phyloP scores from a whole-genome alignment of 2,329 filamentous ascomycete species.

The Penicillium paneum region DNA sequence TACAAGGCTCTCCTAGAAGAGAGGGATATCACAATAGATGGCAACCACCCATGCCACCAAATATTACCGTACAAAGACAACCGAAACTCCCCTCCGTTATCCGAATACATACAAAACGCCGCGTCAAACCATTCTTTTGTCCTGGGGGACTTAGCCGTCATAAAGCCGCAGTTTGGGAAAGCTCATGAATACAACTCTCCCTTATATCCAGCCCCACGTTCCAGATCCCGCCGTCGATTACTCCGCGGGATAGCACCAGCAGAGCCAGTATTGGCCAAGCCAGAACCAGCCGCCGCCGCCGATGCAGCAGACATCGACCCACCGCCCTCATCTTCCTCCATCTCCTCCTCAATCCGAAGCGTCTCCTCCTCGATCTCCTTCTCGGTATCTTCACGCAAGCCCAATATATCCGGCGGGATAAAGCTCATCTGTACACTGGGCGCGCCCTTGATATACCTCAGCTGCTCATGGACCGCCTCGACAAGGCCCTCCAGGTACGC shows the following conservation, averaged over 20 bases:
- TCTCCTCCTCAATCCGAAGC: conserved; percentile 37
- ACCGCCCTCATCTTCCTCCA: conserved; percentile 39
- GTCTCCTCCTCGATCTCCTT: conserved; percentile 47
- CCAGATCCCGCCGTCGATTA: conserved; percentile 35
- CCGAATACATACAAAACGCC: conserved; percentile 4
- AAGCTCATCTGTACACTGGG: conserved; percentile 82
- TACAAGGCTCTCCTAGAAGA: conserved; percentile 14
- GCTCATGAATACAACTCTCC: conserved; percentile 38
- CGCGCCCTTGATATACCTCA: conserved; percentile 78
- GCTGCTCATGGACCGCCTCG: conserved; percentile 74
- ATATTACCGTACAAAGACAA: neutral
- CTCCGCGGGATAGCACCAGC: conserved; percentile 20
- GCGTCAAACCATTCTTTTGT: neutral
- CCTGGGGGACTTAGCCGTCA: neutral
- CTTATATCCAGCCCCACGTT: conserved; percentile 32
- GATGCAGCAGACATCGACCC: conserved; percentile 15
- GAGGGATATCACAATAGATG: conserved; percentile 21
- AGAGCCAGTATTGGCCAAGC: conserved; percentile 15
- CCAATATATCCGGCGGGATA: conserved; percentile 73
- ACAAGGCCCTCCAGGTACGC: conserved; percentile 75
- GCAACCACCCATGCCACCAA: conserved; percentile 2
- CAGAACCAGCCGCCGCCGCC: conserved; percentile 12
- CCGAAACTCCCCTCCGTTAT: conserved; percentile 2
- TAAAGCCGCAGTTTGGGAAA: neutral
- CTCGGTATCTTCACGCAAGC: conserved; percentile 49